phyloP scores from a whole-genome alignment of 139 green algal species.

The Dunaliella primolecta region DNA sequence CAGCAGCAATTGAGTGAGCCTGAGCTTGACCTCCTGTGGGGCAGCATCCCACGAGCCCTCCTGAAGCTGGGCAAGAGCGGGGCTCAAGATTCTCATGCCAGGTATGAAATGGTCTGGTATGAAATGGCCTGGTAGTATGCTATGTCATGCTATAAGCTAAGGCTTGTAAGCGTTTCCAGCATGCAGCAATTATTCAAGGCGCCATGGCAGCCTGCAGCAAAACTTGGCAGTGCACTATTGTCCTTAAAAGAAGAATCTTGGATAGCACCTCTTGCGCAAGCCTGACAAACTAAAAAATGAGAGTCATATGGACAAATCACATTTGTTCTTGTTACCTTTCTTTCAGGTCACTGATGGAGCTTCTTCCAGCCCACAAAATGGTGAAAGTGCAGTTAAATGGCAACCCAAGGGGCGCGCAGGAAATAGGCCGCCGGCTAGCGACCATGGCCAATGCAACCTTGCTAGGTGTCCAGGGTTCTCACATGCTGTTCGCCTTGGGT shows the following conservation, averaged over 20 bases:
- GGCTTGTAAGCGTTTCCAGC: too few relatives aligned
- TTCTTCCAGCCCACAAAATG: background rate
- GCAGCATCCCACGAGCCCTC: background rate
- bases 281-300: background rate
- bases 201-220: background rate
- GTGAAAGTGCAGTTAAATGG: background rate
- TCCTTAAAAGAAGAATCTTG: too few relatives aligned
- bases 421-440: background rate
- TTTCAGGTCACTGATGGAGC: background rate
- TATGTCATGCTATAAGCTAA: too few relatives aligned
- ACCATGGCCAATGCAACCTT: background rate
- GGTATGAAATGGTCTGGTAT: background rate
- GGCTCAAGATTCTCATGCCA: background rate
- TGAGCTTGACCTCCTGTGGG: background rate
- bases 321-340: background rate
- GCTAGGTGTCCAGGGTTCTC: background rate
- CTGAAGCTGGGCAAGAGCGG: background rate
- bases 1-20: background rate
- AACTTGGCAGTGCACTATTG: background rate
- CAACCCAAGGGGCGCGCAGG: background rate
- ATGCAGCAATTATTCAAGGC: background rate
- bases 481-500: background rate
- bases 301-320: too few relatives aligned
- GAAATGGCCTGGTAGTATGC: background rate
- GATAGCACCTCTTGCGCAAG: background rate